These are phyloP conservation scores for Pichiaceae sp. DNA, from an alignment of 1,139 yeast genomes.

Conservation along the genomic window DNA sequence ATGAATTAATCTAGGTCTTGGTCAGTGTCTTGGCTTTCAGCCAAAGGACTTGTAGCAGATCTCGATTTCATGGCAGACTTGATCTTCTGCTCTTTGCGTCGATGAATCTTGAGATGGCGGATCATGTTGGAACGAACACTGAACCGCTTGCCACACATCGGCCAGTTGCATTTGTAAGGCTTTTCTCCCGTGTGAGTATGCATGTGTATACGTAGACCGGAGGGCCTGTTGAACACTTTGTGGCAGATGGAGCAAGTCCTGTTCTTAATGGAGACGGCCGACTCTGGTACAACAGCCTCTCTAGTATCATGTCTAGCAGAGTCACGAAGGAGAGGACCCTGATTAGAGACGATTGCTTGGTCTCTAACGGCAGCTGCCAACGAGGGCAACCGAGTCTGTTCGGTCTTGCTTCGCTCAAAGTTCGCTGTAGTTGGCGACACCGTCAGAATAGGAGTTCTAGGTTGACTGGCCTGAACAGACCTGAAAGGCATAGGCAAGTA, in stretches of 20 bases:
- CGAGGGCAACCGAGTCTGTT: background rate
- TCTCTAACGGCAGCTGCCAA: background rate
- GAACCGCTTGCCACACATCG: conserved; percentile 62
- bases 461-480: background rate
- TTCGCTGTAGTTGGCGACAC: background rate
- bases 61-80: too few species aligned
- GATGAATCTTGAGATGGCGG: conserved; percentile 64
- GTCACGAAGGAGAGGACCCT: too few species aligned
- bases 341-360: too few species aligned
- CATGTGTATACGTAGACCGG: conserved; percentile 71
- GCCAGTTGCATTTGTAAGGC: conserved; percentile 62
- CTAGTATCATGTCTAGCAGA: too few species aligned
- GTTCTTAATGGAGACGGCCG: conserved; percentile 17
- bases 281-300: too few species aligned
- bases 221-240: conserved; percentile 73
- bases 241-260: conserved; percentile 57
- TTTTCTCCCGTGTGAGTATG: conserved; percentile 85
- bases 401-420: background rate
- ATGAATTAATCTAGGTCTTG: too few species aligned
- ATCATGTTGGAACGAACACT: conserved; percentile 76
- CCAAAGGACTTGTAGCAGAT: too few species aligned
- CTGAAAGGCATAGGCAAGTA: background rate
- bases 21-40: too few species aligned
- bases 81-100: conserved; percentile 11
- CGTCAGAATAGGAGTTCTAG: background rate